Conservation (phyloP, 768 basidiomycete species). For the Tylopilus intermedius region DNA sequence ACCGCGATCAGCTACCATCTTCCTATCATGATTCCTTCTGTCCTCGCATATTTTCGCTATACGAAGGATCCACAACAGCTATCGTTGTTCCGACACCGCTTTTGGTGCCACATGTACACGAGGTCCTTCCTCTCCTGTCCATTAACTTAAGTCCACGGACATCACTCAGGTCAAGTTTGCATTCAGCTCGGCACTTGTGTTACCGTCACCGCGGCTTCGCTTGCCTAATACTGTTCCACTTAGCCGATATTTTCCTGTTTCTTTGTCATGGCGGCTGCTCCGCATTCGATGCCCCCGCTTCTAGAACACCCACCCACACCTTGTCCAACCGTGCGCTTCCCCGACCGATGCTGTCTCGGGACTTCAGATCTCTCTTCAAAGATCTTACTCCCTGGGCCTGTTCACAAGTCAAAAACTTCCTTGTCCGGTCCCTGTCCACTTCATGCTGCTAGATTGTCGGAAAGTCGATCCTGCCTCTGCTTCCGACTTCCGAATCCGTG, state of each 20-base stretch:
- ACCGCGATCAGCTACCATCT: conserved; percentile 14
- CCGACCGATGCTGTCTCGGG: conserved; percentile 13
- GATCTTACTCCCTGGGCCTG: conserved; percentile 12
- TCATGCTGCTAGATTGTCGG: conserved; percentile 31
- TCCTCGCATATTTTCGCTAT: conserved; percentile 10
- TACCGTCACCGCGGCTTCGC: conserved; percentile 37
- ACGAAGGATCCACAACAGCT: conserved; percentile 19
- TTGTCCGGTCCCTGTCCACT: conserved; percentile 18
- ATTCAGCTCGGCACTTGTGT: conserved; percentile 31
- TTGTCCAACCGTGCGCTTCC: conserved; percentile 4
- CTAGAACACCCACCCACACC: conserved; percentile 16
- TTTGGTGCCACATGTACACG: conserved; percentile 33
- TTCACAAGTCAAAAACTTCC: conserved; percentile 22
- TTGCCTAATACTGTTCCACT: conserved; percentile 26
- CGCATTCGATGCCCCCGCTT: conserved; percentile 22
- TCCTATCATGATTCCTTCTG: conserved; percentile 3
- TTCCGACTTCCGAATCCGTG: conserved; percentile 31
- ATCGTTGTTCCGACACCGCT: conserved; percentile 27
- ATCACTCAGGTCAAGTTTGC: conserved; percentile 27
- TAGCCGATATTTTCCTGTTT: conserved; percentile 31
- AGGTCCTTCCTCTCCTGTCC: conserved; percentile 32
- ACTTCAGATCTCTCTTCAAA: conserved; percentile 16
- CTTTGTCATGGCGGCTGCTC: conserved; percentile 28
- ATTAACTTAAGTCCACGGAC: conserved; percentile 39
- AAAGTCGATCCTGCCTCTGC: conserved; percentile 31